Evolutionary conservation across 352 stramenopile species (phyloP).

Genomic region (Blastocystis sp.): DNA sequence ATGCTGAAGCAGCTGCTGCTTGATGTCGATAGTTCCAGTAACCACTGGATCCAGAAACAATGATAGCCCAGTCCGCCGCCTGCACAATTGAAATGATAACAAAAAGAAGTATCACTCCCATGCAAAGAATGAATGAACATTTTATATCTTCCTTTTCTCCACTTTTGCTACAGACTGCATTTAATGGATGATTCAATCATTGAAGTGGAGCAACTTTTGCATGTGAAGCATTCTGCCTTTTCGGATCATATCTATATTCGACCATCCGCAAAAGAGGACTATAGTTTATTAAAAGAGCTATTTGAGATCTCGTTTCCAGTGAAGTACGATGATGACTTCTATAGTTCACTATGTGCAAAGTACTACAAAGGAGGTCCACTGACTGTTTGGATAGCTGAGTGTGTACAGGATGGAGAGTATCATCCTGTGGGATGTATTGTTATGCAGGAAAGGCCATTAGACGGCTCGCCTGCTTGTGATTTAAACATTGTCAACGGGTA

Average conservation of each 20-base stretch:
- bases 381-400: neutral
- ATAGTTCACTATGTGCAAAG: neutral
- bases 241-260: neutral
- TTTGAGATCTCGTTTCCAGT: slow-evolving; percentile 43
- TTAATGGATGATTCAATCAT: neutral
- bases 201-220: neutral
- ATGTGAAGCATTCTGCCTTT: neutral
- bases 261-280: neutral
- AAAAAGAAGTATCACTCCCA: neutral
- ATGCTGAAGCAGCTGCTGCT: slow-evolving; percentile 37
- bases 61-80: slow-evolving; percentile 42
- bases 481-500: neutral
- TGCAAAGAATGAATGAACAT: neutral
- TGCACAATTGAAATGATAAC: neutral
- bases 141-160: neutral
- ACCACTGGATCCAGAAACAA: slow-evolving; percentile 28
- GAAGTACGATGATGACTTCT: neutral
- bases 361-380: neutral
- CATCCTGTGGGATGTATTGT: slow-evolving; percentile 16
- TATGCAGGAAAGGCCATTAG: neutral
- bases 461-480: neutral
- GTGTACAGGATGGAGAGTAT: neutral
- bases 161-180: too few species aligned
- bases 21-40: slow-evolving; percentile 61
- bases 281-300: neutral